Base-by-base conservation (phyloP, 495 filamentous ascomycete genomes). In the Sordaria brevicollis region DNA sequence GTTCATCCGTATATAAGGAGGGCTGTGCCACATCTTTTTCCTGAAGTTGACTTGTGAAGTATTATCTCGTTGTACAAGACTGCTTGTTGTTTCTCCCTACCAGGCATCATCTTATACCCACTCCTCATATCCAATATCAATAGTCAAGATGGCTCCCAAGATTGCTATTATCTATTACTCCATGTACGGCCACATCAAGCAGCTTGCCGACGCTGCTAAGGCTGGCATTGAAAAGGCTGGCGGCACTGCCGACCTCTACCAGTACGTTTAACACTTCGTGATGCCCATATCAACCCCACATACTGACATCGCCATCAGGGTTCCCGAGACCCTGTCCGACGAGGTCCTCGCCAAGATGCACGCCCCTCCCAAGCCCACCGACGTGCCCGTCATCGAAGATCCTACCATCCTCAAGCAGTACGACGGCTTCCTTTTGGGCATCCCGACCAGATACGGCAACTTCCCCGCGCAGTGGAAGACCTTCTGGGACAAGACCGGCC, bases 381-480 rank as follows among this genome's bases (percentile, higher is more conserved):
- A 85, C 77, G 83, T 92, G 80, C 89, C 92, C 37, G 77, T 89
- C 67, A 82, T 90, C 74, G 70, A 76, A 8, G 87, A 90, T 76
- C 89, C 93, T 29, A 77, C 83, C 5, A 83, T 79, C 13, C 88
- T 97, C n/a, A 84, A 88, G 71, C 69, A 87, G 68, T 97, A 95
- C 83, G 93, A 98, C 77, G 95, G 85, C 77, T 89, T 99, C 82
- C 89, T 99, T 39, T 87, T 99, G 72, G 96, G 96, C 74, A 93
- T 99, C 81, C 95, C 95, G 35, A 99, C 95, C n/a, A 90, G 95
- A 69, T 99, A 92, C 83, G 95, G 95, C 79, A 99, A 97, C 88
- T 96, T 97, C 86, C 94, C 95, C 43, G 93, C 90, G 34, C 95
- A 99, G 83, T 98, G 91, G 91, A 97, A 94, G 86, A 74, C 88